Evolutionary conservation across 345 rosid species (phyloP).

Genomic region (Ceriops zippeliana): DNA sequence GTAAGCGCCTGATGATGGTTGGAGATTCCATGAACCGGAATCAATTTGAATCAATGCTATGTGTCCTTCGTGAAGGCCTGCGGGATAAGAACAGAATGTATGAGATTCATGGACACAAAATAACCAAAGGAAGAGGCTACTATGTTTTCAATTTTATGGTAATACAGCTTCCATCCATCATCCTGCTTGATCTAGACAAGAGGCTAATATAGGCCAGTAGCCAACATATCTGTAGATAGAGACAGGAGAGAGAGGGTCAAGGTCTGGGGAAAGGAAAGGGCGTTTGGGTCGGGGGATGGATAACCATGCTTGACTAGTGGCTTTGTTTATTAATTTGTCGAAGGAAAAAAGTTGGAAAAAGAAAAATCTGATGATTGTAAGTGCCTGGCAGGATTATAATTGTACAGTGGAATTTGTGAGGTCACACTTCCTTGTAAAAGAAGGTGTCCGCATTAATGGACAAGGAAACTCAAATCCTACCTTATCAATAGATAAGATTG

Average conservation of each 20-base stretch:
- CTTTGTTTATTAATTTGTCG: neutral
- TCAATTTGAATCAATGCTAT: constrained; percentile 86
- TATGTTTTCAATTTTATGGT: constrained; percentile 70
- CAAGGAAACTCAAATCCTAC: constrained; percentile 79
- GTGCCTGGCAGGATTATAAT: constrained; percentile 59
- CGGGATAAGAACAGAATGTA: constrained; percentile 63
- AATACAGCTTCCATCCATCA: constrained; percentile 21
- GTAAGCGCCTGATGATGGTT: constrained; percentile 79
- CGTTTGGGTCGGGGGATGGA: too few relatives aligned
- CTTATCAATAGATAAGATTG: constrained; percentile 74
- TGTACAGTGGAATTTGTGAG: constrained; percentile 85
- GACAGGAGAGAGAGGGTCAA: neutral
- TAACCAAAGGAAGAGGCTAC: constrained; percentile 86
- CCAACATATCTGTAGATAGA: neutral
- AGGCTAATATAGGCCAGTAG: neutral
- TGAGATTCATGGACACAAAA: constrained; percentile 73
- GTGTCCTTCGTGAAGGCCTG: constrained; percentile 77
- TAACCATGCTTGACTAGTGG: neutral
- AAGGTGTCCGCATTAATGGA: constrained; percentile 65
- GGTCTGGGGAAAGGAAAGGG: neutral
- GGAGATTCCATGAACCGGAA: constrained; percentile 97
- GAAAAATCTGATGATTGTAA: constrained; percentile 8
- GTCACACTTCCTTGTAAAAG: constrained; percentile 95
- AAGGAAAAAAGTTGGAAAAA: neutral
- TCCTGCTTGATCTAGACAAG: neutral